phyloP scores from a whole-genome alignment of 164 flowering plant genomes.

The Chimonanthus salicifolius region DNA sequence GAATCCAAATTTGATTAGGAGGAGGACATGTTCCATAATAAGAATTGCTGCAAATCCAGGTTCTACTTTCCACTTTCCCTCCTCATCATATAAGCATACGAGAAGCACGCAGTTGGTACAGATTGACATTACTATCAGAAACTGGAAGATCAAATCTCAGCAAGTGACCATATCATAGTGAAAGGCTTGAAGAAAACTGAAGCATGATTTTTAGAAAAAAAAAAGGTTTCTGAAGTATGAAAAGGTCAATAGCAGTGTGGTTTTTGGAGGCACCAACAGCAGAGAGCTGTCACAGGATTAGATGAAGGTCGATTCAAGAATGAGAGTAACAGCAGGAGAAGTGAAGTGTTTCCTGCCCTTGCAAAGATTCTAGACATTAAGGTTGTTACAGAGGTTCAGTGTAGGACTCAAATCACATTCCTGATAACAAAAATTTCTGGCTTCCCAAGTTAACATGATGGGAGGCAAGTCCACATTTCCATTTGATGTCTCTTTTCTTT shows the following conservation, averaged over 20 bases:
- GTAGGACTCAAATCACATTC: no score
- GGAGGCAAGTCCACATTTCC: no score
- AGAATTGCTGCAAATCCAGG: slow-evolving; percentile 96
- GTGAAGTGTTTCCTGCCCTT: no score
- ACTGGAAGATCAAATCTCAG: slow-evolving; percentile 37
- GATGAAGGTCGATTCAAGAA: background rate
- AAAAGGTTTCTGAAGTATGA: background rate
- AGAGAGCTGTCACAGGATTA: background rate
- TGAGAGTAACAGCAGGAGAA: no score
- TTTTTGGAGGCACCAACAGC: background rate
- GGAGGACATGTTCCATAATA: slow-evolving; percentile 74
- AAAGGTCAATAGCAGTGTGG: background rate
- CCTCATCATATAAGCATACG: slow-evolving; percentile 70
- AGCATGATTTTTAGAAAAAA: no score
- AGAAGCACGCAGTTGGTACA: slow-evolving; percentile 78
- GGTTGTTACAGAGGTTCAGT: no score
- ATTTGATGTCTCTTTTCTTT: no score
- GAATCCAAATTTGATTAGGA: slow-evolving; percentile 79
- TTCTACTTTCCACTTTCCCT: slow-evolving; percentile 79
- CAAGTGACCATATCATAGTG: background rate
- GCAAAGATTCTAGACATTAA: no score
- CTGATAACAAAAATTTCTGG: no score
- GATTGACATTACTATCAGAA: slow-evolving; percentile 79
- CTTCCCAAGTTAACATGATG: no score
- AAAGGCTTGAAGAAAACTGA: no score